These are phyloP conservation scores for Venustampulla echinocandica DNA, from an alignment of 495 filamentous ascomycete genomes.

Conservation along the genomic window DNA sequence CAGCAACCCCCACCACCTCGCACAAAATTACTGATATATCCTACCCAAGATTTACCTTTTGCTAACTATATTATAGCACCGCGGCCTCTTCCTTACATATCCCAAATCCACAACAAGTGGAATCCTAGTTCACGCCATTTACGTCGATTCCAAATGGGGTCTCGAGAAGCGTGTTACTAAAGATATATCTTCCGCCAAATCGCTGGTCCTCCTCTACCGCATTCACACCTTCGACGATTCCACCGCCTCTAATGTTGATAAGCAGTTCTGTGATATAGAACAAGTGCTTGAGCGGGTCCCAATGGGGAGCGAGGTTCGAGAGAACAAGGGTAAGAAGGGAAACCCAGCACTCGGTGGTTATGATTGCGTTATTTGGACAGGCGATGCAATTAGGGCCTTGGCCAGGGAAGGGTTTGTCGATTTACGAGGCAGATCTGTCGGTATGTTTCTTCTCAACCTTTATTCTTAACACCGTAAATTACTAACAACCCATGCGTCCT, in stretches of 20 bases:
- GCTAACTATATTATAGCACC: conserved; percentile 14
- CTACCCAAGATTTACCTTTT: background rate
- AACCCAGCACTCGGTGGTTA: conserved; percentile 15
- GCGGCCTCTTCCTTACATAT: conserved; percentile 18
- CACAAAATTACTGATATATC: no score
- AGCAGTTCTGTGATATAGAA: conserved; percentile 6
- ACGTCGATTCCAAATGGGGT: conserved; percentile 7
- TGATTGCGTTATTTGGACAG: conserved; percentile 20
- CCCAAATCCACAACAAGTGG: conserved; percentile 7
- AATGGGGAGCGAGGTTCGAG: conserved; percentile 7
- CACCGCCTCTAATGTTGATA: background rate
- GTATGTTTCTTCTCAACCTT: conserved; percentile 4
- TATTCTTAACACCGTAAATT: background rate
- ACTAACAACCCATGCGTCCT: background rate
- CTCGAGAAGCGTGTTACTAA: conserved; percentile 12
- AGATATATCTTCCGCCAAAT: conserved; percentile 10
- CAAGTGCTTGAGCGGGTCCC: conserved; percentile 6
- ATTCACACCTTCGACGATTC: conserved; percentile 6
- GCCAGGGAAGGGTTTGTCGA: conserved; percentile 8
- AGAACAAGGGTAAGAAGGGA: conserved; percentile 1
- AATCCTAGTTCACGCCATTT: conserved; percentile 17
- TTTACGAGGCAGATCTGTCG: conserved; percentile 4
- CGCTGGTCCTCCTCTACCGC: conserved; percentile 10
- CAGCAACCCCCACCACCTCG: background rate
- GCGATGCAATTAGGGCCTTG: conserved; percentile 13